Base-by-base conservation (phyloP, 371 early-diverging fungal genomes). In the Amoeboaphelidium occidentale region DNA sequence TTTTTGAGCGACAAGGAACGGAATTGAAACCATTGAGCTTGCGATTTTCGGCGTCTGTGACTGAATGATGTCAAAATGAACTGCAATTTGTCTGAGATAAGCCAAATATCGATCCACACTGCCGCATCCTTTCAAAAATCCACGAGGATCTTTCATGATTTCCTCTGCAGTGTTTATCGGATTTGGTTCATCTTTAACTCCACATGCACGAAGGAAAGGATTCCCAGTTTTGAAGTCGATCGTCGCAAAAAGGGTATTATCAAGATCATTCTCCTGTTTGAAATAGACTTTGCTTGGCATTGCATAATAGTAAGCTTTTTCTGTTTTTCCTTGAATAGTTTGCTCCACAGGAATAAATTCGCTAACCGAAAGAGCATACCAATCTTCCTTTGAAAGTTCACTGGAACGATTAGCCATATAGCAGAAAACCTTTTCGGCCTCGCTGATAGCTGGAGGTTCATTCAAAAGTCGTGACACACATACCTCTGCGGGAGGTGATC, bases 111-210 rank as follows among this genome's bases (percentile, higher is more conserved):
- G 64, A 49, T 83, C 80, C 25, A 61, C 57, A 3, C 81, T 74
- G 21, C 74, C 65, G 50, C 70, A 63, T 27, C 66, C 48, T 14
- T 75, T 67, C 65, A 81, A 69, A 56, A 82, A 85, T 20, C 69
- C 52, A 2, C 65, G 61, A 1, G 88, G 86, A 14, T 76, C 63
- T 12, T 70, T 65, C 0, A 80, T 74, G 2, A 89, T 59, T 57
- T 75, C 67, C 3, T 67, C 61, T 0, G 85, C 76, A 25, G 87
- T 50, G 46, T 88, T 87, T 0, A 68, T 52, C 0, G 81, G 76
- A 0, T 78, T 69, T 0, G 88, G 91, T 43, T 84, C 84, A 45
- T 82, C 78, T 49, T 76, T 76, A 27, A 85, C 84, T 43, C 91
- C 91, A 53, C 88, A 87, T 0, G 76, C 65, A 14, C 78, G 70